Conservation (phyloP, 176 grass and related monocot genomes). For the Juncus effusus region DNA sequence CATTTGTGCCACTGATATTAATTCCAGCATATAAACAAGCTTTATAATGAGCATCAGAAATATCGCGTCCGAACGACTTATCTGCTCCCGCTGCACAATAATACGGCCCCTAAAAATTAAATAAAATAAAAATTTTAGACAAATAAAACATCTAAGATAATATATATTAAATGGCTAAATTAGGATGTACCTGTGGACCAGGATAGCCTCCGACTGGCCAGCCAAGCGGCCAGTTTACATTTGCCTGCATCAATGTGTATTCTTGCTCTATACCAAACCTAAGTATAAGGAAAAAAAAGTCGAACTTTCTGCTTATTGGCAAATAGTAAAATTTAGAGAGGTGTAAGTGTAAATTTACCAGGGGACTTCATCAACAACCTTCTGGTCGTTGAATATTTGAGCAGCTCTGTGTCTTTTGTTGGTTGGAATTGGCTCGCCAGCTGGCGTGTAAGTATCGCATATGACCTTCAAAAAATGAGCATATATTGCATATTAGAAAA, state of each 20-base stretch:
- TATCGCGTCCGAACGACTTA: conserved; percentile 97
- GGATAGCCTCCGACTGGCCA: conserved; percentile 98
- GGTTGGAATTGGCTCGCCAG: conserved; percentile 70
- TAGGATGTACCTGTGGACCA: conserved; percentile 76
- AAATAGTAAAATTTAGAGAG: conserved; percentile 7
- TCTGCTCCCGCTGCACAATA: conserved; percentile 89
- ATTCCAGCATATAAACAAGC: conserved; percentile 94
- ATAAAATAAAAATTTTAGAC: conserved; percentile 6
- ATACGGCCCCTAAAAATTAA: conserved; percentile 71
- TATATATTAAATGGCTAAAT: no score
- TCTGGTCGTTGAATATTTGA: conserved; percentile 70
- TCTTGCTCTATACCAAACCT: conserved; percentile 99
- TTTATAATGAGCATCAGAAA: conserved; percentile 99
- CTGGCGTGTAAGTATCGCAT: conserved; percentile 78
- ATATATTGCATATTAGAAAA: conserved; percentile 7
- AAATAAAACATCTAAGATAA: neutral
- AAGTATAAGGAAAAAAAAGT: neutral
- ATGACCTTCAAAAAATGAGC: conserved; percentile 50
- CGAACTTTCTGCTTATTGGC: neutral
- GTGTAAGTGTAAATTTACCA: conserved; percentile 50
- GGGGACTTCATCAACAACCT: conserved; percentile 70
- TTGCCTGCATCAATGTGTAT: conserved; percentile 84
- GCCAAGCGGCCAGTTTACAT: conserved; percentile 97
- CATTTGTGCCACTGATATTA: conserved; percentile 96
- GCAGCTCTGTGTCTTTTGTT: conserved; percentile 64